Base-by-base conservation (phyloP, 1,284 basidiomycete species). In the Melanopsichium pennsylvanicum region DNA sequence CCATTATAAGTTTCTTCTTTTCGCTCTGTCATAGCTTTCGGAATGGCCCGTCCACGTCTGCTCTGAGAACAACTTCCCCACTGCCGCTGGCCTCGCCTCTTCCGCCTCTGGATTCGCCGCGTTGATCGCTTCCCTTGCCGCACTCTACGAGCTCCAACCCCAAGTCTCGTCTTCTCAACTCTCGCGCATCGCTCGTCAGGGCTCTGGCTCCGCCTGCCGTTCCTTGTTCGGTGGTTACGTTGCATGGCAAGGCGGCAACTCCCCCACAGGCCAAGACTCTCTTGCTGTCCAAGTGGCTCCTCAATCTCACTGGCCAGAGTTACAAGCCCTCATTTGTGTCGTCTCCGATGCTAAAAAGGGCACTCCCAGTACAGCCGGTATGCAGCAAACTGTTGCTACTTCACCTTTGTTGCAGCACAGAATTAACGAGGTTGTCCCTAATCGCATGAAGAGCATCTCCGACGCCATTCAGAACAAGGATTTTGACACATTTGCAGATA, bases 11-110 rank as follows among this genome's bases (percentile, higher is more conserved):
- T 25, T 7, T 13, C 8, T 13, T 29, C 27, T 29, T 7, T 35
- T 31, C 16, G 4, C 54, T n/a, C n/a, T n/a, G n/a, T n/a, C n/a
- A n/a, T n/a, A 74, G 62, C 69, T 75, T 15, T 81, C 72, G 15
- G 42, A 58, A 57, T 80, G 70, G 63, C 52, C 67, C 13, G 72
- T 78, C 11, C 74, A 92, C 83, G 93, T 99, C 69, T 88, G 88
- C 58, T 97, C 94, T 10, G 89, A 89, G 84, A 99, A 99, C 87
- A 98, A 98, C 85, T 98, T 99, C 85, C 95, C 95, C 21, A 98
- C 95, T 5, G 96, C 96, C 8, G 96, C 95, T 0, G 96, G 95
- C 11, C 88, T 99, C 32, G 95, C 96, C 0, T 97, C 95, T 0
- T 97, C 93, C 25, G 95, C 96, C 0, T 93, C 94, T 0, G 95